Percentiles rank a stretch among this genome's conserved stretches.
Evolutionary conservation across 2,329 filamentous ascomycete genomes (phyloP).

Genomic region (Phaeosphaeriaceae sp.): DNA sequence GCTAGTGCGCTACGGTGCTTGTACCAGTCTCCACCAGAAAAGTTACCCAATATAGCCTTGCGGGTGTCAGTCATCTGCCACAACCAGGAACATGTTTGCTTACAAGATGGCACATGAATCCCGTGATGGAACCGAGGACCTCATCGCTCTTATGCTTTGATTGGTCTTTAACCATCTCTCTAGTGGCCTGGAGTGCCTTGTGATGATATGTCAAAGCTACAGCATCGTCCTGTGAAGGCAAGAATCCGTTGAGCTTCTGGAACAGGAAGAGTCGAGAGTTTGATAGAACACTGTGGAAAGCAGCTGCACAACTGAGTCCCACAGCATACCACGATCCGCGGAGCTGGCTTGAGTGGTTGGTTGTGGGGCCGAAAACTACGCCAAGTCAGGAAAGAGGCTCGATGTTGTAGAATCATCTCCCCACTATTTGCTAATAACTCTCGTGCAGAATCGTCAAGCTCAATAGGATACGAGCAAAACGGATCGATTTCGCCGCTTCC

Average conservation of each 20-base stretch:
- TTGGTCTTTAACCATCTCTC: conserved; percentile 27
- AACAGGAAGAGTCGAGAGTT: conserved; percentile 37
- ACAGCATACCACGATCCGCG: conserved; percentile 38
- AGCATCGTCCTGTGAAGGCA: conserved; percentile 26
- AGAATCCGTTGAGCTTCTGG: conserved; percentile 25
- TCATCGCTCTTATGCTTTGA: conserved; percentile 30
- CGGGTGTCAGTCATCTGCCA: conserved; percentile 12
- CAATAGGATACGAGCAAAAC: conserved; percentile 33
- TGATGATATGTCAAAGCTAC: conserved; percentile 30
- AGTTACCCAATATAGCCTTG: conserved; percentile 28
- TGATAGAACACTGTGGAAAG: conserved; percentile 34
- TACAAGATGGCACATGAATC: conserved; percentile 37
- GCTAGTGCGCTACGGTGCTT: no score
- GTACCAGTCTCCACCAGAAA: no score
- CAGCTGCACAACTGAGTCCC: conserved; percentile 25
- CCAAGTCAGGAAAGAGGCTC: conserved; percentile 15
- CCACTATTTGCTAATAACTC: conserved; percentile 33
- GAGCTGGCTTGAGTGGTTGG: conserved; percentile 26
- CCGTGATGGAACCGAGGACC: conserved; percentile 31
- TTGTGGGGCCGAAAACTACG: conserved; percentile 33
- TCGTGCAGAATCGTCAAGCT: conserved; percentile 30
- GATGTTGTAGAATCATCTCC: conserved; percentile 5
- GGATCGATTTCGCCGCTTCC: conserved; percentile 34
- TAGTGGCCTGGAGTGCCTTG: conserved; percentile 27
- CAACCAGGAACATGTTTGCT: no score